Evolutionary conservation across 2,329 filamentous ascomycete genomes (phyloP).

Genomic region (Monilinia fructigena): DNA sequence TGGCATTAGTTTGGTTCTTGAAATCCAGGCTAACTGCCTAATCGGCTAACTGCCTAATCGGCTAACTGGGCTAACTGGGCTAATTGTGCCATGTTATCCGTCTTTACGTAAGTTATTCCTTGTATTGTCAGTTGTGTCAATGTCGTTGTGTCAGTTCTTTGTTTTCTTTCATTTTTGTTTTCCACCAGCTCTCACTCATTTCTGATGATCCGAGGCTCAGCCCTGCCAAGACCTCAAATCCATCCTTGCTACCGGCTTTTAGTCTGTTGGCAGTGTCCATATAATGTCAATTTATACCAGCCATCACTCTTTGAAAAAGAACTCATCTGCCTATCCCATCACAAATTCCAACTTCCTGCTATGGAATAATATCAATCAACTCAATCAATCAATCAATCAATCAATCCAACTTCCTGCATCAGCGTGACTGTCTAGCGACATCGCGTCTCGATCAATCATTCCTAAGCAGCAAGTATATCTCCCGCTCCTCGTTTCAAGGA

Average conservation of each 20-base stretch:
- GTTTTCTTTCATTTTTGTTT: background rate
- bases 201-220: slow-evolving; percentile 5
- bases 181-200: background rate
- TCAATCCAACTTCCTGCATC: background rate
- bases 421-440: background rate
- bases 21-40: no score
- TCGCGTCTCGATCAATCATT: background rate
- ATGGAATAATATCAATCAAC: no score
- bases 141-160: no score
- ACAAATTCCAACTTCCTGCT: background rate
- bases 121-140: no score
- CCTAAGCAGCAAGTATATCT: background rate
- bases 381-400: no score
- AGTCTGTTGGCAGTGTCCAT: background rate
- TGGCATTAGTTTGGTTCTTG: no score
- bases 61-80: no score
- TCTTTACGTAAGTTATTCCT: slow-evolving; percentile 9
- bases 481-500: background rate
- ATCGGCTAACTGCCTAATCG: no score
- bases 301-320: background rate
- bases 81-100: background rate
- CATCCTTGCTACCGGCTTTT: background rate
- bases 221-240: background rate
- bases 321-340: background rate
- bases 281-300: background rate